Evolutionary conservation across 371 early-diverging fungal genomes (phyloP), one percentile per base, ranked within the genome.

Genomic region (Mucor plumbeus): DNA sequence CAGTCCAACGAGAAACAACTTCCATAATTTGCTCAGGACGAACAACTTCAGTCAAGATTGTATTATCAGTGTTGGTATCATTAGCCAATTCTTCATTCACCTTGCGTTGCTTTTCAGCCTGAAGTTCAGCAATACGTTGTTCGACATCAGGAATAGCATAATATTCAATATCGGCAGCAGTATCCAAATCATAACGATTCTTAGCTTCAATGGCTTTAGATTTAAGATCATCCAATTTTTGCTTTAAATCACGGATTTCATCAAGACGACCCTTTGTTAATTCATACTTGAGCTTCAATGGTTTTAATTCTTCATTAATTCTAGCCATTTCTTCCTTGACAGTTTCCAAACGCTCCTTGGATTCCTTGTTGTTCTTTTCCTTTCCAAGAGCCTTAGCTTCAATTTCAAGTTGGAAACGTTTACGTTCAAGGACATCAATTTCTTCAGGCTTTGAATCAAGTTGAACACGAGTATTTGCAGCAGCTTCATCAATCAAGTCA

Each of bases 371-470:
- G 75, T 94, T 94, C 81, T 95, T 94, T 72, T 98, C 98, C 81
- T 96, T 96, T 56, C 85, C 83, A 41, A 98, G 78, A 0, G 98
- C 98, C 17, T 93, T 94, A 50, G 92, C 94, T 78, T 98, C 99
- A 65, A 98, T 94, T 74, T 98, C 97, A 15, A 98, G 86, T 79
- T 96, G 97, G 64, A 97, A 83, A 59, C 85, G 85, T 33, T 90
- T 90, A 53, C 99, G 91, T 71, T 98, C 97, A 13, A 98, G 87
- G 0, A 89, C 87, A 81, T 98, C 99, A 55, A 98, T 98, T 61
- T 88, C 87, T 81, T 98, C 99, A 7, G 99, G 99, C 70, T 95
- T 95, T 0, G 95, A 94, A 70, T 98, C 98, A 5, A 97, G 87
- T 73, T 97, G 97, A 1, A 98, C 97, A 57, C 97, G 92, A 0